Base-by-base conservation (phyloP, 1,284 basidiomycete species). In the Ganoderma meredithae region DNA sequence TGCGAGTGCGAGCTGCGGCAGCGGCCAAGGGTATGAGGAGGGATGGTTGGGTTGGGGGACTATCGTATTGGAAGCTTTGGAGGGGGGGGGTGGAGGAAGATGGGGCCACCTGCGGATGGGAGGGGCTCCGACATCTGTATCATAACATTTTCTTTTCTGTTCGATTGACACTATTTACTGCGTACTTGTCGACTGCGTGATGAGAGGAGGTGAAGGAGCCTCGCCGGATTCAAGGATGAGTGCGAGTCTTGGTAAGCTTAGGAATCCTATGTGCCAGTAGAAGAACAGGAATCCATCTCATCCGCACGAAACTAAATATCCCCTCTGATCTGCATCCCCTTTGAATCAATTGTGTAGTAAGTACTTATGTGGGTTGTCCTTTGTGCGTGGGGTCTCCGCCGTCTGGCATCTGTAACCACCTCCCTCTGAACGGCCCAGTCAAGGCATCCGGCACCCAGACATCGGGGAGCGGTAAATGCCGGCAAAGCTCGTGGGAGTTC, bases 1-100 rank as follows among this genome's bases (percentile, higher is more conserved):
- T 76, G 75, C 69, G 75, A 76, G 66, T 65, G 68, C 52, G 71
- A 69, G 59, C 63, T 76, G 40, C 58, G 75, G 60, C 71, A 71
- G 47, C 68, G 73, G 60, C 72, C 71, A 44, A 66, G 74, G 52
- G 68, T 74, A 19, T 76, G 58, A 60, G 5, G 6, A 1, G 33
- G 13, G 17, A 9, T 22, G 55, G 56, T 22, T 55, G 44, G 44
- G 19, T 19, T 3, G 0, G 22, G 6, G 4, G 13, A 6, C 33
- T 19, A 27, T 22, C 19, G 36, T 59, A 22, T 39, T 3, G 33
- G 19, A n/a, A 13, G 36, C 3, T 8, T 36, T n/a, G n/a, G n/a
- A n/a, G n/a, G n/a, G n/a, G n/a, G 33, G 19, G 12, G 22, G 12
- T 59, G 31, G 53, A 22, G 12, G 22, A 41, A 25, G 27, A 7